These are phyloP conservation scores for Lichtheimia corymbifera DNA, from an alignment of 371 early-diverging fungal genomes.

Conservation along the genomic window DNA sequence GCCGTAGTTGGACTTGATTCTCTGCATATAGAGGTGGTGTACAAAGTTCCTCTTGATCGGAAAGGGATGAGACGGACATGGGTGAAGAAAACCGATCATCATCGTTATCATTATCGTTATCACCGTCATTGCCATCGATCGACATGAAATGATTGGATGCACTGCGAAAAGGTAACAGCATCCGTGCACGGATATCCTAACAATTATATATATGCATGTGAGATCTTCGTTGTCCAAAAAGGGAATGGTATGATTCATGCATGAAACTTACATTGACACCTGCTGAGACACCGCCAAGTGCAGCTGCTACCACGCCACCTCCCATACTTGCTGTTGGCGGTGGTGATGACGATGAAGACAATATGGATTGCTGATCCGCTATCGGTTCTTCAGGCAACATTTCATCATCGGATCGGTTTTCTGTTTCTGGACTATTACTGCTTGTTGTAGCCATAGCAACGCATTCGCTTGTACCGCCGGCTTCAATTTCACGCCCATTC, in stretches of 20 bases:
- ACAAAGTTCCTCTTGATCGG: background rate
- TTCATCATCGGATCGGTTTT: background rate
- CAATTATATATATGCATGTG: constrained; percentile 1
- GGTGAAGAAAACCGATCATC: constrained; percentile 18
- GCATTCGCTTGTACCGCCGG: background rate
- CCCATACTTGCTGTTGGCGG: background rate
- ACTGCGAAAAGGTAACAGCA: constrained; percentile 8
- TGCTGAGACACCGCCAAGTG: constrained; percentile 33
- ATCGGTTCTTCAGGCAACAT: background rate
- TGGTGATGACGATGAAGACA: background rate
- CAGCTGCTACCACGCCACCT: constrained; percentile 29
- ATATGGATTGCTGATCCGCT: background rate
- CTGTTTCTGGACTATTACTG: background rate
- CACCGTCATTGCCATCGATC: background rate
- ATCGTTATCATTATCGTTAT: background rate
- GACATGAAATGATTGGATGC: constrained; percentile 18
- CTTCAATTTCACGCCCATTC: constrained; percentile 19
- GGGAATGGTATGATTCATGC: no score
- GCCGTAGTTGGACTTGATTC: background rate
- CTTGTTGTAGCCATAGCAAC: background rate
- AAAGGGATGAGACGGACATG: constrained; percentile 7
- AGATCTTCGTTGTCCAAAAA: background rate
- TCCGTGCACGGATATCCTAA: constrained; percentile 12
- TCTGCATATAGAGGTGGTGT: background rate
- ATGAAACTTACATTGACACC: constrained; percentile 35